Base-by-base conservation (phyloP, 805 yeast species). In the Cyberlindnera bimundalis region DNA sequence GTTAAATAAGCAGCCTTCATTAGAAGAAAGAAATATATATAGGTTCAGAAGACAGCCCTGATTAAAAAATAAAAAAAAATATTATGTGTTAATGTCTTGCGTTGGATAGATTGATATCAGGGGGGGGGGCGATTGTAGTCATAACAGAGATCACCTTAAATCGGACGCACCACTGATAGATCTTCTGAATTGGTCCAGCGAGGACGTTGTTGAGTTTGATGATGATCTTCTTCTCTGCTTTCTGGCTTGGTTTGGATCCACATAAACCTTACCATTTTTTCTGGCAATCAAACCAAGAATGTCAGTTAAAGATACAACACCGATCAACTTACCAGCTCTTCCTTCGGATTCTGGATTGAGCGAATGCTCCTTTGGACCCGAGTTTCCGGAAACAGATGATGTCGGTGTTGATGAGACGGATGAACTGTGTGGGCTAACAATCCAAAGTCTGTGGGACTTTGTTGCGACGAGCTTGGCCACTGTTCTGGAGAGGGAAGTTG, bases 401-500 rank as follows among this genome's bases (percentile, higher is more conserved):
- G 55, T 38, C 10, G 58, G 36, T 9, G 51, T 37, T 8, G 54
- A 38, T 7, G 57, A 26, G 14, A 12, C 35, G 16, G 43, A 17
- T 4, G 51, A 70, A 55, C 55, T 53, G 37, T 59, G 68, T 10
- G 80, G 82, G 50, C 80, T 84, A 15, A 84, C 90, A 35, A 85
- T 79, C 93, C 93, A 84, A 41, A 85, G 66, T 60, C 99, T 75
- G 65, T 91, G 99, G 2, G 96, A 78, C 61, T 83, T 82, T 2
- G 99, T 91, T 6, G 99, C 98, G 12, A 91, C 98, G 52, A 91
- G 70, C 61, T 93, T 91, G 25, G 98, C 98, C 56, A 93, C 75
- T 8, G 95, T 88, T 61, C 96, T 76, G 25, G 88, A 95, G 37
- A 93, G 71, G 0, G 93, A 81, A 9, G 95, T 79, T 29, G 75